Percentiles rank a stretch among this genome's conserved stretches.
Evolutionary conservation across 1,284 basidiomycete genomes (phyloP).

Genomic region (Ustilago shanxiensis): DNA sequence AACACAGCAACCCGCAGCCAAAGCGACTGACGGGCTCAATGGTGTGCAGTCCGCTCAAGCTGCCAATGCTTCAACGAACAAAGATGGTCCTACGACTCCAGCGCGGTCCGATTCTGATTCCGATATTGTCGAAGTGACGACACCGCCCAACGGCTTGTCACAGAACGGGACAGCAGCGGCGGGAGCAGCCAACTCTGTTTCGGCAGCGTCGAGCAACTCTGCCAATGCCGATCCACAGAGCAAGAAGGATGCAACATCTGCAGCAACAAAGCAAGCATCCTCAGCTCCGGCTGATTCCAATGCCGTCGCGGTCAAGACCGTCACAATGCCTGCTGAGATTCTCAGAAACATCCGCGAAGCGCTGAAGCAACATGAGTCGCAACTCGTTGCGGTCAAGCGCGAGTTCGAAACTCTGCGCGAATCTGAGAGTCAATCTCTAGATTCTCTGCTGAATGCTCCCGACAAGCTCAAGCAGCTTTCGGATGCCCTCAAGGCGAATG

Average conservation of each 20-base stretch:
- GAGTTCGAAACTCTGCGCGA: neutral
- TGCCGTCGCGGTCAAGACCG: neutral
- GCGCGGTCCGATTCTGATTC: neutral
- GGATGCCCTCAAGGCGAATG: conserved; percentile 11
- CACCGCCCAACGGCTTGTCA: neutral
- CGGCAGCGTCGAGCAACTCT: neutral
- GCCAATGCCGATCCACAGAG: neutral
- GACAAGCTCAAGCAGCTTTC: conserved; percentile 21
- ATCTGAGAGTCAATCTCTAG: neutral
- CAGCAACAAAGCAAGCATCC: neutral
- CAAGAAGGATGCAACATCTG: neutral
- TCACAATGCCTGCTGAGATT: neutral
- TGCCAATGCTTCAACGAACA: neutral
- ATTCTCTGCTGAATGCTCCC: conserved; percentile 15
- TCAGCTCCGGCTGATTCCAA: neutral
- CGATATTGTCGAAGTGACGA: neutral
- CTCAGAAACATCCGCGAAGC: neutral
- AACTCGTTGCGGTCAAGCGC: conserved; percentile 8
- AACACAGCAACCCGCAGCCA: neutral
- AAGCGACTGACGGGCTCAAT: neutral
- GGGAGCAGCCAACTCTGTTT: neutral
- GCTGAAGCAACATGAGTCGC: conserved; percentile 13
- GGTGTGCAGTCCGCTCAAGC: neutral
- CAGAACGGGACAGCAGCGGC: neutral
- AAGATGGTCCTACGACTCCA: neutral